A percentile compares a stretch with the other conserved stretches of the same genome.
Conservation (phyloP, 2,329 filamentous ascomycete species). For the Penicillium sp. region DNA sequence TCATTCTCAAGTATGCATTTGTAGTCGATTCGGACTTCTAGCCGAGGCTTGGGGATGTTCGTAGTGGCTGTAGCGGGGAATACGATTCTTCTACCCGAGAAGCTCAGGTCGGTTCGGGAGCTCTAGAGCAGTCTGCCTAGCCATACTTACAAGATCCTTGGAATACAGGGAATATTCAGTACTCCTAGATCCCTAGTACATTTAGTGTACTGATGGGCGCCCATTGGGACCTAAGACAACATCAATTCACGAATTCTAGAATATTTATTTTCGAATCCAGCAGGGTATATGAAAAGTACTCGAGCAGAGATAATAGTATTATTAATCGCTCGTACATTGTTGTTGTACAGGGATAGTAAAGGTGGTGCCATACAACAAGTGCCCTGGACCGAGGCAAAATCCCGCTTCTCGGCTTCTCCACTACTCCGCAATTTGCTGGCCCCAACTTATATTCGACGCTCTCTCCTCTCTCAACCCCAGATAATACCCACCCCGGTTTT, state of each 20-base stretch:
- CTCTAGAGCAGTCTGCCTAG: neutral
- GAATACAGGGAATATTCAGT: neutral
- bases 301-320: no score
- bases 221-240: no score
- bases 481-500: neutral
- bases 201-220: no score
- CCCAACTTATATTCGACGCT: conserved; percentile 17
- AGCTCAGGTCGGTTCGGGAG: neutral
- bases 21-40: neutral
- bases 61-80: neutral
- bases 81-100: neutral
- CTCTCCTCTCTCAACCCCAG: neutral
- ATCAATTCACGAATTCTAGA: no score
- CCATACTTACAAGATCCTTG: neutral
- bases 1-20: neutral
- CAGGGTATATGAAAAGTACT: no score
- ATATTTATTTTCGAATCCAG: no score
- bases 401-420: conserved; percentile 31
- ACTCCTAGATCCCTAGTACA: no score
- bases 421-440: conserved; percentile 27
- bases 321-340: neutral
- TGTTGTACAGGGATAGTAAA: neutral
- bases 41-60: neutral
- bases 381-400: conserved; percentile 29
- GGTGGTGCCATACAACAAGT: neutral